Evolutionary conservation across 2,329 filamentous ascomycete species (phyloP).

Genomic region (Pseudopithomyces maydicus): DNA sequence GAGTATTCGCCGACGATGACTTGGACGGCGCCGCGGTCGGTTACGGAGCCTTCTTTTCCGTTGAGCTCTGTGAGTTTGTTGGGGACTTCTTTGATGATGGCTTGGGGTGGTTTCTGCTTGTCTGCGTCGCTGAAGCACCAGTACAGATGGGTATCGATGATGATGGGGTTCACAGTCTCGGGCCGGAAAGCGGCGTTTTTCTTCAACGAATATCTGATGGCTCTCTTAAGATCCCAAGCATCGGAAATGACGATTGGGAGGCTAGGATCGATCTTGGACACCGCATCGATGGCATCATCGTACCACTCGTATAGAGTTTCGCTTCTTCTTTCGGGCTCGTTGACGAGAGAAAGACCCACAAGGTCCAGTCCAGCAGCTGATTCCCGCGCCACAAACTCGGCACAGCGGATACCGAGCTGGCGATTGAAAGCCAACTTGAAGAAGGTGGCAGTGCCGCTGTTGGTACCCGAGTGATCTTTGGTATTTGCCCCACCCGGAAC

Average conservation of each 20-base stretch:
- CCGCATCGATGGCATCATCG: constrained; percentile 53
- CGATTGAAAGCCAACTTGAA: constrained; percentile 55
- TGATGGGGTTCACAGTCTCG: constrained; percentile 51
- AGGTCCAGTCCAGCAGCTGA: constrained; percentile 50
- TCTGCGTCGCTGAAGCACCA: constrained; percentile 62
- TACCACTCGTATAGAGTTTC: constrained; percentile 64
- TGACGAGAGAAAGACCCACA: constrained; percentile 62
- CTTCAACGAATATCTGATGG: constrained; percentile 51
- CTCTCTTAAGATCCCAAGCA: constrained; percentile 58
- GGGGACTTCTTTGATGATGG: constrained; percentile 55
- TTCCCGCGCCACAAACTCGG: constrained; percentile 58
- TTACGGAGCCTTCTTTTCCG: constrained; percentile 54
- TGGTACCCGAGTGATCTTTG: constrained; percentile 62
- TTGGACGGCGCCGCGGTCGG: constrained; percentile 57
- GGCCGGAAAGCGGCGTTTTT: constrained; percentile 45
- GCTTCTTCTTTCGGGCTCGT: constrained; percentile 59
- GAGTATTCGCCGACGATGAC: constrained; percentile 64
- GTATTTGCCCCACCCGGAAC: constrained; percentile 63
- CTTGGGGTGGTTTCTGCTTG: constrained; percentile 55
- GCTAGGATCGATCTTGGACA: constrained; percentile 54
- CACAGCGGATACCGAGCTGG: constrained; percentile 52
- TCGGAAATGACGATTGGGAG: constrained; percentile 65
- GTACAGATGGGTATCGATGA: constrained; percentile 65
- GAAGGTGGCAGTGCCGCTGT: constrained; percentile 56
- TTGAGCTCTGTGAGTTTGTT: constrained; percentile 53